Conservation (phyloP, 768 basidiomycete genomes). For the Lactifluus volemus region DNA sequence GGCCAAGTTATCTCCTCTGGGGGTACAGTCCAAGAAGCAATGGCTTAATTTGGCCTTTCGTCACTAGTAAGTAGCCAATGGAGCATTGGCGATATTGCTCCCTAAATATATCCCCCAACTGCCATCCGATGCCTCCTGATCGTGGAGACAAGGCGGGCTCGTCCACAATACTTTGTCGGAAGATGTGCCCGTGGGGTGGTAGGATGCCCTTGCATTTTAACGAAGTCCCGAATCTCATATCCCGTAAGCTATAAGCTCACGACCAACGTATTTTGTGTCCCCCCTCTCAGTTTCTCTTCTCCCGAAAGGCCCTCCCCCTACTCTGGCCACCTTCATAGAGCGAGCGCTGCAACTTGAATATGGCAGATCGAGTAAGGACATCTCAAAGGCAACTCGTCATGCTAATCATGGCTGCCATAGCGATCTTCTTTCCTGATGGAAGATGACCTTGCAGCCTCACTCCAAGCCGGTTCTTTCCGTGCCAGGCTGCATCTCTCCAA, state of each 20-base stretch:
- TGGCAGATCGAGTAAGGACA: neutral
- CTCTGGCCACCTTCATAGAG: no score
- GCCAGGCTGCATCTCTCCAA: neutral
- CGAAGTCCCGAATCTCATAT: neutral
- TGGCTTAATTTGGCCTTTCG: no score
- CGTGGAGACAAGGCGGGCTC: neutral
- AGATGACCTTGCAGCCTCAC: neutral
- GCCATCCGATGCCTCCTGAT: neutral
- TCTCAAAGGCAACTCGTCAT: neutral
- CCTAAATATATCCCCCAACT: neutral
- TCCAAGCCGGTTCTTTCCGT: neutral
- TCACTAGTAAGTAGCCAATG: no score
- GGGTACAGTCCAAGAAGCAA: no score
- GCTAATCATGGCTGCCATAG: neutral
- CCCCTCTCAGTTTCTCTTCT: neutral
- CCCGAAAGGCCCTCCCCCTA: neutral
- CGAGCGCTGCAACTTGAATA: neutral
- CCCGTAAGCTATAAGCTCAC: neutral
- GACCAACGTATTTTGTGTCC: neutral
- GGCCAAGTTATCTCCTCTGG: no score
- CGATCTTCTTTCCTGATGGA: neutral
- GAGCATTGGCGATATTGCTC: neutral
- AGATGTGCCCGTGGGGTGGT: neutral
- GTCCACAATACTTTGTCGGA: neutral
- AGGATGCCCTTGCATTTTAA: neutral